These are phyloP conservation scores for Heliocybe sulcata DNA, from an alignment of 1,284 basidiomycete genomes.

Conservation along the genomic window DNA sequence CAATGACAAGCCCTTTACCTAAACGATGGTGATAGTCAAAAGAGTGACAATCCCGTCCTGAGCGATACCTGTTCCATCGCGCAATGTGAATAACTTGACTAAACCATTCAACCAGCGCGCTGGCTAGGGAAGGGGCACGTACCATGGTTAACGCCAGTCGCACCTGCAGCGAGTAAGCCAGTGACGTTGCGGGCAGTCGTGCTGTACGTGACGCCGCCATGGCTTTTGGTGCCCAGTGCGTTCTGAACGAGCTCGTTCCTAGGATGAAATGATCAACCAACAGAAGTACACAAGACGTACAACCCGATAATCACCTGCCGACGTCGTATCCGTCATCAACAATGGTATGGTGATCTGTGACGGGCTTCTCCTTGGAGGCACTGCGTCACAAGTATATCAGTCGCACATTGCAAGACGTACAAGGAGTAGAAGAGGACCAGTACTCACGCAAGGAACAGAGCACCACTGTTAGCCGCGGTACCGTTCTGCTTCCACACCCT, in stretches of 20 bases:
- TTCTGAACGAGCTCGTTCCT: slow-evolving; percentile 28
- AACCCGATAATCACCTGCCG: too few species aligned
- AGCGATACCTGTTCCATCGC: slow-evolving; percentile 15
- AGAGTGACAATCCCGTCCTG: slow-evolving; percentile 13
- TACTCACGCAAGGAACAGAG: slow-evolving; percentile 63
- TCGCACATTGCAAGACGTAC: neutral
- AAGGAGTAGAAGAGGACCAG: neutral
- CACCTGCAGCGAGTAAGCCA: slow-evolving; percentile 26
- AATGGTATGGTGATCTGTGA: slow-evolving; percentile 35
- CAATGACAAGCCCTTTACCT: too few species aligned
- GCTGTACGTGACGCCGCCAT: slow-evolving; percentile 35
- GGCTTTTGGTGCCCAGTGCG: slow-evolving; percentile 32
- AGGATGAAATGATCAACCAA: too few species aligned
- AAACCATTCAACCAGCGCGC: too few species aligned
- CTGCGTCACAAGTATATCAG: too few species aligned
- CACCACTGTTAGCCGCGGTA: slow-evolving; percentile 41
- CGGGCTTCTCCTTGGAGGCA: too few species aligned
- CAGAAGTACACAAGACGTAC: too few species aligned
- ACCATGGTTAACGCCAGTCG: too few species aligned
- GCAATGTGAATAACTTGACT: too few species aligned
- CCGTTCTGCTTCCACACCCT: slow-evolving; percentile 70
- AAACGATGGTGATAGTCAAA: slow-evolving; percentile 13
- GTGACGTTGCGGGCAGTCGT: slow-evolving; percentile 31
- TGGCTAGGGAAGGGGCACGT: too few species aligned
- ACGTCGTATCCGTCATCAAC: slow-evolving; percentile 43